phyloP scores from a whole-genome alignment of 805 yeast species.

The Barnettozyma wickerhamii region DNA sequence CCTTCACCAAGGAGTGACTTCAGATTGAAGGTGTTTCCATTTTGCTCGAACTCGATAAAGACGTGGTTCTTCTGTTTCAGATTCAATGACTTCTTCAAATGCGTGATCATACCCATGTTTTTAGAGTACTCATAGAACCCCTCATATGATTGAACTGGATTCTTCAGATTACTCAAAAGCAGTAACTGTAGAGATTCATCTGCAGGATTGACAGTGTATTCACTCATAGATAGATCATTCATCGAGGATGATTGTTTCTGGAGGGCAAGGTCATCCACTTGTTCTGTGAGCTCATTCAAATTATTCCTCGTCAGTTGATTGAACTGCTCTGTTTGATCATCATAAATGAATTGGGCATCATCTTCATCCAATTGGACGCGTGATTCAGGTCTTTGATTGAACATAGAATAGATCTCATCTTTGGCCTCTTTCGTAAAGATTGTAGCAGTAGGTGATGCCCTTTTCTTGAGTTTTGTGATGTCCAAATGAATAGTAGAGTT shows the following conservation, averaged over 20 bases:
- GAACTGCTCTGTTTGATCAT: slow-evolving; percentile 33
- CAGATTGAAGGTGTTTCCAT: slow-evolving; percentile 43
- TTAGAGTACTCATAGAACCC: slow-evolving; percentile 30
- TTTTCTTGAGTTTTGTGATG: slow-evolving; percentile 21
- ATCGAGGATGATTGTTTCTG: not conserved
- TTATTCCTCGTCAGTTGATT: slow-evolving; percentile 17
- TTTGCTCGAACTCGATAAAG: slow-evolving; percentile 40
- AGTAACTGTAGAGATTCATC: slow-evolving; percentile 35
- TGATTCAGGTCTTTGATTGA: slow-evolving; percentile 53
- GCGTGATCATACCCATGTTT: slow-evolving; percentile 31
- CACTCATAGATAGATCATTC: slow-evolving; percentile 3
- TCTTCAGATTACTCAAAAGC: slow-evolving; percentile 34
- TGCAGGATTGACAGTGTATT: slow-evolving; percentile 39
- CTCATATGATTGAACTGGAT: slow-evolving; percentile 31
- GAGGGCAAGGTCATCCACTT: slow-evolving; percentile 7
- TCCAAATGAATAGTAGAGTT: slow-evolving; percentile 18
- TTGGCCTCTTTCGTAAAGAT: slow-evolving; percentile 70
- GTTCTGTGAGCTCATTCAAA: slow-evolving; percentile 35
- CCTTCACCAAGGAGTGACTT: slow-evolving; percentile 67
- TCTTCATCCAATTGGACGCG: slow-evolving; percentile 9
- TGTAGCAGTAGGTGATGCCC: slow-evolving; percentile 75
- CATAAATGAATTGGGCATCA: slow-evolving; percentile 22
- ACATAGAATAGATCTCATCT: slow-evolving; percentile 71
- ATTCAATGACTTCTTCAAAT: slow-evolving; percentile 33
- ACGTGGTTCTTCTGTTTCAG: slow-evolving; percentile 29